Percentiles rank a stretch among this genome's conserved stretches.
Evolutionary conservation across 2,329 filamentous ascomycete species (phyloP).

Genomic region (Neonectria coccinea): DNA sequence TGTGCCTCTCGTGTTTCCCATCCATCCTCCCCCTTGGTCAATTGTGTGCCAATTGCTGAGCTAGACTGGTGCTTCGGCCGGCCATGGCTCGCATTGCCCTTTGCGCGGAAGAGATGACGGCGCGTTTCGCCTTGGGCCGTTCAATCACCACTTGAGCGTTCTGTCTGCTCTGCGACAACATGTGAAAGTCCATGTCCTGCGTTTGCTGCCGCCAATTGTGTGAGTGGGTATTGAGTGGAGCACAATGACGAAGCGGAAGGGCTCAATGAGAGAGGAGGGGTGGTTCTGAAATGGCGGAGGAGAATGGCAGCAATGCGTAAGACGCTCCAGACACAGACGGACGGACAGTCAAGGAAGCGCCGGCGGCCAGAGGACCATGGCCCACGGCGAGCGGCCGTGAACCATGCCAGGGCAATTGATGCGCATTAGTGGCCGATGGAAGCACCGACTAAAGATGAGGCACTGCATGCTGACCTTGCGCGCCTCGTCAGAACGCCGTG

Average conservation of each 20-base stretch:
- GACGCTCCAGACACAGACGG: neutral
- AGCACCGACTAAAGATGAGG: conserved; percentile 28
- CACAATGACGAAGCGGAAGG: conserved; percentile 24
- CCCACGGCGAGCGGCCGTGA: conserved; percentile 17
- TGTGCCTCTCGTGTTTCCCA: conserved; percentile 10
- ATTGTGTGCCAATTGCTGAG: conserved; percentile 17
- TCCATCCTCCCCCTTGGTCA: conserved; percentile 15
- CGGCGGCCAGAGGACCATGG: neutral
- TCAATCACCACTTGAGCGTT: neutral
- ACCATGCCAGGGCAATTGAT: conserved; percentile 39
- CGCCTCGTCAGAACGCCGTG: conserved; percentile 21
- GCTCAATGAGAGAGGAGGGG: conserved; percentile 8
- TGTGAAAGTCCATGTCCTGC: conserved; percentile 28
- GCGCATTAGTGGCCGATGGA: conserved; percentile 40
- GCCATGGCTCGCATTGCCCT: conserved; percentile 2
- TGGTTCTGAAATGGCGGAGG: conserved; percentile 23
- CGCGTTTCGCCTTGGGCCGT: neutral
- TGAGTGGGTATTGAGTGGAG: conserved; percentile 26
- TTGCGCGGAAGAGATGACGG: neutral
- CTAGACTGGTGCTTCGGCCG: neutral
- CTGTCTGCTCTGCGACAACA: conserved; percentile 9
- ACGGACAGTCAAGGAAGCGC: conserved; percentile 7
- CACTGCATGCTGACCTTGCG: conserved; percentile 28
- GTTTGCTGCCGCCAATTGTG: conserved; percentile 4
- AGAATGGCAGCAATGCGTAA: conserved; percentile 10